Conservation (phyloP, 2,329 filamentous ascomycete species). For the Stemphylium beticola region DNA sequence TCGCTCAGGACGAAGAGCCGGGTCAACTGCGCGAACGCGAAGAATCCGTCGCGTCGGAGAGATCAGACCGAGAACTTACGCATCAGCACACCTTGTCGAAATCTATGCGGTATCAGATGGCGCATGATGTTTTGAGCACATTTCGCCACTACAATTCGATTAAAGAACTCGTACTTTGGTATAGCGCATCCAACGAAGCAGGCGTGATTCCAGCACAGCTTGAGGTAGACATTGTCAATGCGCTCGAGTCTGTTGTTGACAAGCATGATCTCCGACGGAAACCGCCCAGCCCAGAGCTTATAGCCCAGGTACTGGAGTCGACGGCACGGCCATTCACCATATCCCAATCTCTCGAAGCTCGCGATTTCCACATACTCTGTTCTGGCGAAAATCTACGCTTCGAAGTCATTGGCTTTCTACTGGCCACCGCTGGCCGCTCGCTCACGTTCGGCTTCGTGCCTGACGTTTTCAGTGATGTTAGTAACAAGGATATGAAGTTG, state of each 20-base stretch:
- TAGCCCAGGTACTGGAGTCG: conserved; percentile 36
- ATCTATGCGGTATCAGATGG: conserved; percentile 39
- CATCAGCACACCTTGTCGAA: conserved; percentile 41
- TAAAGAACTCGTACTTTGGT: conserved; percentile 31
- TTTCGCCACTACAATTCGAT: conserved; percentile 37
- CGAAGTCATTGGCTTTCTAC: conserved; percentile 49
- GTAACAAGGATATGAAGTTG: conserved; percentile 22
- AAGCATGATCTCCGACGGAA: conserved; percentile 36
- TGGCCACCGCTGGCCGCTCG: conserved; percentile 47
- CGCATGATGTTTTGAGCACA: conserved; percentile 32
- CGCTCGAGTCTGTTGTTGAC: conserved; percentile 38
- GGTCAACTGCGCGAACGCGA: conserved; percentile 24
- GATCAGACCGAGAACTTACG: conserved; percentile 35
- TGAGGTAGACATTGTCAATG: conserved; percentile 42
- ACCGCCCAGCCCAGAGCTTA: conserved; percentile 32
- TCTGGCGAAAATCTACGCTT: conserved; percentile 48
- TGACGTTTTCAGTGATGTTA: conserved; percentile 27
- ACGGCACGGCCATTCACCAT: conserved; percentile 36
- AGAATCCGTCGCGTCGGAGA: conserved; percentile 33
- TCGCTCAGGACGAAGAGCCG: conserved; percentile 36
- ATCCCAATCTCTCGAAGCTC: conserved; percentile 31
- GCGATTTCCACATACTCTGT: conserved; percentile 48
- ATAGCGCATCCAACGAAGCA: conserved; percentile 37
- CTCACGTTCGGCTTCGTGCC: conserved; percentile 33
- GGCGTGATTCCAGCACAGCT: conserved; percentile 47